A percentile compares a stretch with the other conserved stretches of the same genome.
Conservation (phyloP, 2,329 filamentous ascomycete genomes). For the Exserohilum turcica region DNA sequence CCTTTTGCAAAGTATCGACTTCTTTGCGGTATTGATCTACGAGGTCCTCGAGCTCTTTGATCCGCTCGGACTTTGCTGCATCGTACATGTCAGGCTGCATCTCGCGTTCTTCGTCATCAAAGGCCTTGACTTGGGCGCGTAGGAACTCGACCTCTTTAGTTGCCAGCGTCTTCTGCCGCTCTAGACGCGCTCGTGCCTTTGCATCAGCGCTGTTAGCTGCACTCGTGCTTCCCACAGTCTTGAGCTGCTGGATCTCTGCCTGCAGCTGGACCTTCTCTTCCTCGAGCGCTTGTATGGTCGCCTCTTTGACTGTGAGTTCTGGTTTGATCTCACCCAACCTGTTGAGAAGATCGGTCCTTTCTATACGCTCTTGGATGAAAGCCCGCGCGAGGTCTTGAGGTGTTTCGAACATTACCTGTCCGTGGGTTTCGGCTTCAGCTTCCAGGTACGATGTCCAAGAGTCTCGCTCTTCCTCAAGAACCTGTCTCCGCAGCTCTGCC, state of each 20-base stretch:
- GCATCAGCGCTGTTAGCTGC: slow-evolving; percentile 59
- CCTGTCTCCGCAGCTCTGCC: slow-evolving; percentile 78
- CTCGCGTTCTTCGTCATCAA: slow-evolving; percentile 85
- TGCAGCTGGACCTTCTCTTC: slow-evolving; percentile 68
- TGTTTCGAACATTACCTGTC: slow-evolving; percentile 77
- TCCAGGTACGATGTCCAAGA: slow-evolving; percentile 88
- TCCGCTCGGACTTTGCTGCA: slow-evolving; percentile 71
- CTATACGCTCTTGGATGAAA: slow-evolving; percentile 79
- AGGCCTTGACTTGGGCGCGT: slow-evolving; percentile 83
- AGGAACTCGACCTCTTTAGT: slow-evolving; percentile 94
- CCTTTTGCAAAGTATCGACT: slow-evolving; percentile 72
- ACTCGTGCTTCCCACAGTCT: slow-evolving; percentile 51
- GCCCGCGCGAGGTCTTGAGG: slow-evolving; percentile 87
- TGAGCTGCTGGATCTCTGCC: slow-evolving; percentile 73
- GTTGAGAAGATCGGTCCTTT: slow-evolving; percentile 78
- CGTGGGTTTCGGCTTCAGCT: slow-evolving; percentile 64
- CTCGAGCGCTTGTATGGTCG: slow-evolving; percentile 73
- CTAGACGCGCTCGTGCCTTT: slow-evolving; percentile 73
- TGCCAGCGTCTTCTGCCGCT: slow-evolving; percentile 82
- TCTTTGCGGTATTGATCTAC: slow-evolving; percentile 86
- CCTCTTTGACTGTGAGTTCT: slow-evolving; percentile 77
- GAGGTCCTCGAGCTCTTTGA: slow-evolving; percentile 81
- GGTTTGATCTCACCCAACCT: slow-evolving; percentile 78
- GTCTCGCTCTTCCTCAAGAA: slow-evolving; percentile 84
- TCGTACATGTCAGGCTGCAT: slow-evolving; percentile 82